phyloP scores from a whole-genome alignment of 495 filamentous ascomycete species.

The Viridothelium virens region DNA sequence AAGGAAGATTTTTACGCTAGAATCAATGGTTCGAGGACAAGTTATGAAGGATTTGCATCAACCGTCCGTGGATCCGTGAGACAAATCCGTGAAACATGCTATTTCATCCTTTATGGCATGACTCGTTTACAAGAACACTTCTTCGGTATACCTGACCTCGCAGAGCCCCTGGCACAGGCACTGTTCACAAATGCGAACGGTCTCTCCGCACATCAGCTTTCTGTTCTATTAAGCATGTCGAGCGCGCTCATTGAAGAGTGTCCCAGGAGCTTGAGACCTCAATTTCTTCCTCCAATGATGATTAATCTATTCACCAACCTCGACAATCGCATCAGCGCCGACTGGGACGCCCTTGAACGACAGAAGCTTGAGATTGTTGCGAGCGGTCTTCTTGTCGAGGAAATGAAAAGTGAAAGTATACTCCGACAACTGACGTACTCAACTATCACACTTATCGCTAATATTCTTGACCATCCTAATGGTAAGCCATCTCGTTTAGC shows the following conservation, averaged over 20 bases:
- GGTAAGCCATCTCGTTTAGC: not conserved
- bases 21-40: conserved; percentile 77
- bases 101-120: conserved; percentile 90
- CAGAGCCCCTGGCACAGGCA: conserved; percentile 73
- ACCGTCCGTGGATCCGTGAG: conserved; percentile 81
- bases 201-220: conserved; percentile 87
- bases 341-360: conserved; percentile 67
- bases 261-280: conserved; percentile 62
- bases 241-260: conserved; percentile 85
- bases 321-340: conserved; percentile 72
- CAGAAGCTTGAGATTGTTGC: conserved; percentile 55
- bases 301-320: conserved; percentile 75
- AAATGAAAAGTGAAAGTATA: conserved; percentile 98
- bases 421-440: conserved; percentile 88
- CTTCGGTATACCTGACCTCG: conserved; percentile 78
- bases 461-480: conserved; percentile 58
- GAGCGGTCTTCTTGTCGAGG: conserved; percentile 68
- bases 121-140: conserved; percentile 78
- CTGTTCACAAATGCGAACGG: conserved; percentile 75
- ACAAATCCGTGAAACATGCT: conserved; percentile 83
- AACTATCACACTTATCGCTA: conserved; percentile 81
- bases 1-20: conserved; percentile 93
- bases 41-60: conserved; percentile 88
- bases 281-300: conserved; percentile 83
- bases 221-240: conserved; percentile 77